Conservation (phyloP, 2,329 filamentous ascomycete species). For the Taxawa tesnikishii region DNA sequence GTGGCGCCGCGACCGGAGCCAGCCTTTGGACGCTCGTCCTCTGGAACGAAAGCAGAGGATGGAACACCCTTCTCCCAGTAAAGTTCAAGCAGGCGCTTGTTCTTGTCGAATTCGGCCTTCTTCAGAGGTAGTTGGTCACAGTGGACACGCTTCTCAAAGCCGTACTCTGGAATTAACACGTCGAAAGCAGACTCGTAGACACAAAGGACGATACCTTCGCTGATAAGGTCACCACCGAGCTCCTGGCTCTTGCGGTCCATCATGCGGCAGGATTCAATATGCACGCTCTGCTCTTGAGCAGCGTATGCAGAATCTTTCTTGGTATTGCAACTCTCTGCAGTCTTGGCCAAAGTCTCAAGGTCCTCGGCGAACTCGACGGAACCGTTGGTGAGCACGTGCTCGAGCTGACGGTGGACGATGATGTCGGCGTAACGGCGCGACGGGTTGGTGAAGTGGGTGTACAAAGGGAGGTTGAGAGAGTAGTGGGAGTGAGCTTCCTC, state of each 20-base stretch:
- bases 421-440: constrained; percentile 92
- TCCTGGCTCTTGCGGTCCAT: constrained; percentile 90
- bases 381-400: constrained; percentile 62
- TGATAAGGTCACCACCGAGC: constrained; percentile 80
- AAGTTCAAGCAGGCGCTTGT: constrained; percentile 83
- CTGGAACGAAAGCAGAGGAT: constrained; percentile 88
- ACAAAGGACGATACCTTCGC: constrained; percentile 88
- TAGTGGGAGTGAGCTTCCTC: constrained; percentile 79
- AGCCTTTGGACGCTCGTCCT: constrained; percentile 88
- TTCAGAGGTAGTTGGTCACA: constrained; percentile 95
- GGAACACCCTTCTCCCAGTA: constrained; percentile 99
- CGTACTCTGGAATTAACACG: constrained; percentile 93
- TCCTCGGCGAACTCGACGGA: constrained; percentile 81
- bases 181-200: constrained; percentile 99
- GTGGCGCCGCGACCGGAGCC: constrained; percentile 51
- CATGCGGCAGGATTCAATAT: constrained; percentile 90
- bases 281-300: constrained; percentile 95
- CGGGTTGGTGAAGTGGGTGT: constrained; percentile 95
- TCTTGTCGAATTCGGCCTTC: constrained; percentile 99
- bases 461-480: constrained; percentile 80
- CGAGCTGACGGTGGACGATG: constrained; percentile 87
- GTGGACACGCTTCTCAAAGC: constrained; percentile 98
- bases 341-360: constrained; percentile 77
- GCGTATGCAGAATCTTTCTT: constrained; percentile 98
- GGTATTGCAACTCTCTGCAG: constrained; percentile 88